A percentile compares a stretch with the other conserved stretches of the same genome.
Conservation (phyloP, 768 basidiomycete species). For the Sarcodon aspratus region DNA sequence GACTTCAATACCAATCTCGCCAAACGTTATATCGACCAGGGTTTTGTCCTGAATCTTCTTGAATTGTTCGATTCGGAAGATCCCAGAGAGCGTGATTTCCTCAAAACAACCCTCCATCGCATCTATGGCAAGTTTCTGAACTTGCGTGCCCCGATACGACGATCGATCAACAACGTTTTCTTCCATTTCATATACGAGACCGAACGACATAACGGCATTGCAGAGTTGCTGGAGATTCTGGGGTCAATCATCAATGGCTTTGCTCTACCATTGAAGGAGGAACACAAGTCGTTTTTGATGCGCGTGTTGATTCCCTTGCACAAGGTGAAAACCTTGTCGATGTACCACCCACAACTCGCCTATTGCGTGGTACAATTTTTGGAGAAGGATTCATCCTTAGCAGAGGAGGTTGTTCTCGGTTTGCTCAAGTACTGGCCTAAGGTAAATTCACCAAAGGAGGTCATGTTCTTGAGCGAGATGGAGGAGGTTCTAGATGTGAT, state of each 20-base stretch:
- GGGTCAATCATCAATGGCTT: constrained; percentile 99
- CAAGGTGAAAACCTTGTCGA: constrained; percentile 94
- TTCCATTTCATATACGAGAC: constrained; percentile 99
- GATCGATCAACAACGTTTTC: constrained; percentile 99
- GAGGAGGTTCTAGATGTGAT: constrained; percentile 99
- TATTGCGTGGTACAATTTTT: constrained; percentile 99
- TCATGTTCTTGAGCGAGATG: constrained; percentile 99
- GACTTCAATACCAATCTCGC: constrained; percentile 98
- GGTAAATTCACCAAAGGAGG: constrained; percentile 98
- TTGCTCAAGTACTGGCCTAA: constrained; percentile 98
- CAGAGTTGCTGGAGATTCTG: constrained; percentile 93
- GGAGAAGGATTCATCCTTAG: constrained; percentile 87
- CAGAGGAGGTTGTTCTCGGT: constrained; percentile 93
- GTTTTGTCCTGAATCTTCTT: constrained; percentile 90
- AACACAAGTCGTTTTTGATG: constrained; percentile 96
- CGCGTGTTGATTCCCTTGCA: constrained; percentile 91
- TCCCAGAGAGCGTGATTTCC: constrained; percentile 96
- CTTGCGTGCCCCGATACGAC: constrained; percentile 94
- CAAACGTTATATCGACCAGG: constrained; percentile 94
- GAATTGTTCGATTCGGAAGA: constrained; percentile 99
- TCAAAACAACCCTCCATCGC: constrained; percentile 97
- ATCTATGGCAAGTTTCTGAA: constrained; percentile 99
- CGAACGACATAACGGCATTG: constrained; percentile 98
- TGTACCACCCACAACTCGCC: constrained; percentile 98
- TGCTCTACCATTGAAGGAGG: constrained; percentile 93